Base-by-base conservation (phyloP, 371 early-diverging fungal genomes). In the Quaeritorhiza haematococci region DNA sequence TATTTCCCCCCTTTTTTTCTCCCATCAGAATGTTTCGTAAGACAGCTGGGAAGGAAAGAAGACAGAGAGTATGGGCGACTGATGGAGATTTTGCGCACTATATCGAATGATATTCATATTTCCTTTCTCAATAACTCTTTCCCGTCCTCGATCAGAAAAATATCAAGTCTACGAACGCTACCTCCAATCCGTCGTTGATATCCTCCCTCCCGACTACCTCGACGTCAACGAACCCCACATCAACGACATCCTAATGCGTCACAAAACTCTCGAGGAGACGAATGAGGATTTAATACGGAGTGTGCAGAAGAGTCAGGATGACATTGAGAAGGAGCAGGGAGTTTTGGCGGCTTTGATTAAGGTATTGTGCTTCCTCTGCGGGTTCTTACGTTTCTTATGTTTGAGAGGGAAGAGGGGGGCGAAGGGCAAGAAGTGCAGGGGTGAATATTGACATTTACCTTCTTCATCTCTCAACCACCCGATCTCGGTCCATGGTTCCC, bases 191-290 rank as follows among this genome's bases (percentile, higher is more conserved):
- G 77, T 80, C 0, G 73, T 78, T 4, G 74, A 74, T 30, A 55
- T 71, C 19, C 61, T 82, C 0, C 82, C 82, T 0, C 67, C 73
- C 1, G 75, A 80, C 54, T 79, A 80, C 54, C 72, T 78, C 26
- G 80, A 80, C 64, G 67, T 75, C 30, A 72, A 73, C 47, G 82
- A 82, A 54, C 79, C 79, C 0, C 78, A 78, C 49, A 76, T 82
- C 49, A 78, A 75, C 61, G 82, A 82, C 57, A 71, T 82, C 32
- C 54, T 82, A 1, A 71, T 73, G 75, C 71, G 82, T 13, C 64
- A 82, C 54, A 69, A 70, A 27, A 82, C 82, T 13, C 69, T 82
- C 6, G 56, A 66, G 0, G 82, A 82, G 43, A 82, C 82, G 2
- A 71, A 74, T 49, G 65, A 71, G n/a, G 80, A 79, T 52, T 48